Percentiles rank a stretch among this genome's conserved stretches.
These are phyloP conservation scores for Penicillium tannophilum DNA, from an alignment of 495 filamentous ascomycete genomes.

Conservation along the genomic window DNA sequence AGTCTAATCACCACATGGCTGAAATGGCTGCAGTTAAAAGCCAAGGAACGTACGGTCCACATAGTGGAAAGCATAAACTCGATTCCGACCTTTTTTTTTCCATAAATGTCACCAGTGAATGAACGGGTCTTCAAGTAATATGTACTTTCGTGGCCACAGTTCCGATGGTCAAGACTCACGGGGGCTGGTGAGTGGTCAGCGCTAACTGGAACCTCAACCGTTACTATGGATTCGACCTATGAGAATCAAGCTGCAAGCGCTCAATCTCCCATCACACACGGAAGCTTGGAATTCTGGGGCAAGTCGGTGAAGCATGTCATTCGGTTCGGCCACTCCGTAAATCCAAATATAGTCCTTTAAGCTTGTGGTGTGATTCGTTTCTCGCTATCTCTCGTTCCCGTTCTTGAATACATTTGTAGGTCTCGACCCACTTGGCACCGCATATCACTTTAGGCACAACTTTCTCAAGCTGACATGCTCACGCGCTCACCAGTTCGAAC, in stretches of 20 bases:
- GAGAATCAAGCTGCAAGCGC: conserved; percentile 39
- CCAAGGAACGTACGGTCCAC: not conserved
- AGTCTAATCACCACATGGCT: not conserved
- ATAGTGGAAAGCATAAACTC: not conserved
- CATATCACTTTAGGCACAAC: not conserved
- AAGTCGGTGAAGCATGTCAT: conserved; percentile 17
- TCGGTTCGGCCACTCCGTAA: conserved; percentile 4
- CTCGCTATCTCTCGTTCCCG: not conserved
- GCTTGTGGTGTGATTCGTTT: not conserved
- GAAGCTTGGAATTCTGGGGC: not conserved
- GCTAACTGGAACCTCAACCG: conserved; percentile 1
- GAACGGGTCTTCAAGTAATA: not conserved
- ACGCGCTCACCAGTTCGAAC: not conserved
- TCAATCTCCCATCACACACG: conserved; percentile 29
- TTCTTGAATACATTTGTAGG: not conserved
- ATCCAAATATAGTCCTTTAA: conserved; percentile 28
- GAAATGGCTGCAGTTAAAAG: not conserved
- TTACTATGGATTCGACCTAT: conserved; percentile 28
- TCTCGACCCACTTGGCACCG: conserved; percentile 2
- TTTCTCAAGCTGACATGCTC: not conserved
- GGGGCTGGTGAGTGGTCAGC: conserved; percentile 1
- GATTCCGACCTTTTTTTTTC: not conserved
- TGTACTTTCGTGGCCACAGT: too few relatives aligned
- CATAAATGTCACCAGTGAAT: not conserved
- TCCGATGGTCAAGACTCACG: not conserved